phyloP scores from a whole-genome alignment of 805 yeast species.

The Sungouiozyma ichnusensis region DNA sequence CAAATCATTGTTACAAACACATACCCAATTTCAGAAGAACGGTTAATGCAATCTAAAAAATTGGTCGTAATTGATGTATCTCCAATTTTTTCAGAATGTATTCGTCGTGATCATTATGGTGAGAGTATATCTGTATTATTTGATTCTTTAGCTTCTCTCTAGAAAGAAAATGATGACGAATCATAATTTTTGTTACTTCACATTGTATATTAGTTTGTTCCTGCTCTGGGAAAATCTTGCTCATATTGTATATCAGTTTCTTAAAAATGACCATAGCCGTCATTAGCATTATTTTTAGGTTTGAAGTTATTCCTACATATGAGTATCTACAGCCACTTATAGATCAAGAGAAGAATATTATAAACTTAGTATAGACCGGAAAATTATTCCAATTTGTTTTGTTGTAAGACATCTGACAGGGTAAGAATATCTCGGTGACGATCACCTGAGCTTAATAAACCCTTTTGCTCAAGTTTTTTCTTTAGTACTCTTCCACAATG shows the following conservation, averaged over 20 bases:
- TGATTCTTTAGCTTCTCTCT: slow-evolving; percentile 62
- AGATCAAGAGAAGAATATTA: background rate
- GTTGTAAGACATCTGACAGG: background rate
- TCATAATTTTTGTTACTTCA: background rate
- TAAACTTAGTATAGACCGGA: background rate
- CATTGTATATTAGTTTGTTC: slow-evolving; percentile 2
- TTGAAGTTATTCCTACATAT: background rate
- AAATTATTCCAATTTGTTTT: background rate
- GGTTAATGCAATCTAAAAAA: slow-evolving; percentile 49
- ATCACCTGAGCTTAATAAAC: slow-evolving; percentile 2
- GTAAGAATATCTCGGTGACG: background rate
- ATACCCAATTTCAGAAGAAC: slow-evolving; percentile 70
- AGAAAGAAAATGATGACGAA: slow-evolving; percentile 1
- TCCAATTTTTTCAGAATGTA: slow-evolving; percentile 94
- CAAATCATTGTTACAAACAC: slow-evolving; percentile 93
- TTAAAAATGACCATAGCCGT: background rate
- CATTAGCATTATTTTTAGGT: background rate
- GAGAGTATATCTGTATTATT: slow-evolving; percentile 89
- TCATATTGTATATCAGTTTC: background rate
- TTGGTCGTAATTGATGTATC: slow-evolving; percentile 85
- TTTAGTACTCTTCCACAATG: slow-evolving; percentile 20
- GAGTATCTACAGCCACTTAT: background rate
- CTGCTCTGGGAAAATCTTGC: slow-evolving; percentile 1
- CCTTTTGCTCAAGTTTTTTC: slow-evolving; percentile 7
- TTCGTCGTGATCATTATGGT: slow-evolving; percentile 97